Evolutionary conservation across 495 filamentous ascomycete genomes (phyloP), one percentile per base, ranked within the genome.

Genomic region (Penicillium angulare): DNA sequence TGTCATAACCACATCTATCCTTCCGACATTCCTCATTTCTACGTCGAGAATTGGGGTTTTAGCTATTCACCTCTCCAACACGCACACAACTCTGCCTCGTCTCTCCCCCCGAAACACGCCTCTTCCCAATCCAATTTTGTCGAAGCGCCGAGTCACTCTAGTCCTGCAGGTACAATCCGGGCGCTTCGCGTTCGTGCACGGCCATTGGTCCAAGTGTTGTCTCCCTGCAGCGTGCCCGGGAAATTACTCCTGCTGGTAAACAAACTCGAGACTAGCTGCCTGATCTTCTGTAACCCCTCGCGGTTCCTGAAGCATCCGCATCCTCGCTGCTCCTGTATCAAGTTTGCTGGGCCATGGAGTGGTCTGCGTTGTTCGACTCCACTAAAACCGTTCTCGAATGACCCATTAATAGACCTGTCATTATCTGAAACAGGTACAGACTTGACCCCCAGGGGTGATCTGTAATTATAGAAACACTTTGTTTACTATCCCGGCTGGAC

Each of bases 401-500:
- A 42, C 43, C 49, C 53, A 53, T 57, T 63, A 50, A 61, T 58
- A 56, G 61, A 61, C 49, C 55, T 64, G 57, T 61, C 54, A 57
- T 35, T 43, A 27, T 36, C 46, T 61, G 61, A 65, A 55, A 65
- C 61, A 57, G 53, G 53, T n/a, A 61, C 57, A 31, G 38, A n/a
- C n/a, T 40, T 34, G 6, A 22, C 22, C 43, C 34, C 32, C 17
- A 45, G 24, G 36, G 31, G 47, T 17, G 34, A 27, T 23, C 47
- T 53, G 55, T 59, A 61, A 61, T 64, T 52, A 64, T 61, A 61
- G 55, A 53, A 64, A 51, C 58, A 44, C 50, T 46, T 54, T 53
- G 46, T 54, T 53, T 45, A 44, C 16, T 53, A 33, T 43, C 41
- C 40, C 33, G 53, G 20, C 49, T 56, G 50, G 49, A 26, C 57